Evolutionary conservation across 1,284 basidiomycete species (phyloP).

Genomic region (Boletus sp.): DNA sequence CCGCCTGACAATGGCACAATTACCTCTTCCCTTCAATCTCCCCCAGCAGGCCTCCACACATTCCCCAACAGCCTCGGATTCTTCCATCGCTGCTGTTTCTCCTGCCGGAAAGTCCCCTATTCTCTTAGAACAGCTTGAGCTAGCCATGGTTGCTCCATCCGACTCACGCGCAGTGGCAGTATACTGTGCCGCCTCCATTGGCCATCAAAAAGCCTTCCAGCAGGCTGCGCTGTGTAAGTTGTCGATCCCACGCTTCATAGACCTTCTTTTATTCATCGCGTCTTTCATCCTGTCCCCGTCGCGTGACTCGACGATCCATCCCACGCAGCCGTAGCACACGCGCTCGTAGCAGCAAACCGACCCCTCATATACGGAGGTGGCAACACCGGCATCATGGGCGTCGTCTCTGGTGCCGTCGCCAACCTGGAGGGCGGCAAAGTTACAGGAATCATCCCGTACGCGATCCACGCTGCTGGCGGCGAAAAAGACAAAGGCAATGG

Average conservation of each 20-base stretch:
- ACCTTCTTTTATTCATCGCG: not conserved
- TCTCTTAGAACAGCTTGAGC: constrained; percentile 14
- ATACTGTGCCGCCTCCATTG: constrained; percentile 75
- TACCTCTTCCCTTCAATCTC: constrained; percentile 5
- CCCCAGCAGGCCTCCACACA: not conserved
- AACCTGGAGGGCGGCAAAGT: constrained; percentile 63
- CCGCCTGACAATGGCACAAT: constrained; percentile 13
- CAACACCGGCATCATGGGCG: constrained; percentile 81
- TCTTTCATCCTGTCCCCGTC: not conserved
- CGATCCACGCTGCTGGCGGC: constrained; percentile 64
- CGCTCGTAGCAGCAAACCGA: constrained; percentile 61
- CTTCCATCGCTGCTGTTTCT: not conserved
- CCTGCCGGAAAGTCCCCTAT: not conserved
- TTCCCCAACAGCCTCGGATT: not conserved
- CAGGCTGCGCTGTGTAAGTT: constrained; percentile 70
- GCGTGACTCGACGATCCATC: constrained; percentile 6
- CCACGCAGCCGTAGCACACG: constrained; percentile 62
- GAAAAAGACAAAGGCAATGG: constrained; percentile 49
- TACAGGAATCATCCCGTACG: constrained; percentile 78
- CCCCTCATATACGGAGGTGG: constrained; percentile 88
- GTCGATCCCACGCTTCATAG: constrained; percentile 1
- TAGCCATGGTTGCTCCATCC: constrained; percentile 32
- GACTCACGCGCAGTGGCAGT: constrained; percentile 56
- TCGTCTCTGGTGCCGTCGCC: constrained; percentile 68
- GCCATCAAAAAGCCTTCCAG: constrained; percentile 56